Evolutionary conservation across 495 filamentous ascomycete species (phyloP), one percentile per base, ranked within the genome.

Genomic region (Lasiosphaeria miniovina): DNA sequence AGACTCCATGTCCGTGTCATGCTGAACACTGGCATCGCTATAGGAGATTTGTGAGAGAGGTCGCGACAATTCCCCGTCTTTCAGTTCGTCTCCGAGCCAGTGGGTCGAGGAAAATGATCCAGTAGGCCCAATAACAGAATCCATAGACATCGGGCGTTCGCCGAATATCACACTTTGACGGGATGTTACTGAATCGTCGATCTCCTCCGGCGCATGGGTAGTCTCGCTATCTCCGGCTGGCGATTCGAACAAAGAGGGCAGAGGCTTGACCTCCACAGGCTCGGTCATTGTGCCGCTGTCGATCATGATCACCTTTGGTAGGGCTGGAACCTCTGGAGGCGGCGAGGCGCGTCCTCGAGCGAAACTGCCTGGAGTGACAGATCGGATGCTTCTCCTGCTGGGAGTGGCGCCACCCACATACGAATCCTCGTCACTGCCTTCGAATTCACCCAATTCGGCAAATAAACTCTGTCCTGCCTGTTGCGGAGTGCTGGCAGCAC

Each of bases 251-350:
- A 32, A 10, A 34, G 36, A n/a, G 17, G 49, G 11, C 32, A 45
- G 17, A 6, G 64, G 49, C 15, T 33, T 58, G 4, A 71, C 55
- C 38, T 74, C 58, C 12, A 74, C 88, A 15, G 88, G 83, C 24
- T 96, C 94, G 3, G 94, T 98, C 91, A 96, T 96, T 68, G 89
- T 86, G 50, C 86, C 87, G 57, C 80, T 84, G 71, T 96, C 91
- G 34, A 93, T 82, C 88, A 93, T 94, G 17, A 76, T 68, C 54
- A 71, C 68, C 57, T 67, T 76, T 6, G 77, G 75, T 66, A 86
- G 71, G 34, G 76, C 75, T 14, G 85, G 81, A 35, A 83, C 78
- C 5, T 80, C 77, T 1, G 81, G 78, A 46, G 81, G 79, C 10
- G 84, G 83, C 38, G 77, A 76, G 59, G 73, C 73, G 31, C 62